Percentiles rank a stretch among this genome's conserved stretches.
These are phyloP conservation scores for Tympanopsis confertula DNA, from an alignment of 2,329 filamentous ascomycete species.

Conservation along the genomic window DNA sequence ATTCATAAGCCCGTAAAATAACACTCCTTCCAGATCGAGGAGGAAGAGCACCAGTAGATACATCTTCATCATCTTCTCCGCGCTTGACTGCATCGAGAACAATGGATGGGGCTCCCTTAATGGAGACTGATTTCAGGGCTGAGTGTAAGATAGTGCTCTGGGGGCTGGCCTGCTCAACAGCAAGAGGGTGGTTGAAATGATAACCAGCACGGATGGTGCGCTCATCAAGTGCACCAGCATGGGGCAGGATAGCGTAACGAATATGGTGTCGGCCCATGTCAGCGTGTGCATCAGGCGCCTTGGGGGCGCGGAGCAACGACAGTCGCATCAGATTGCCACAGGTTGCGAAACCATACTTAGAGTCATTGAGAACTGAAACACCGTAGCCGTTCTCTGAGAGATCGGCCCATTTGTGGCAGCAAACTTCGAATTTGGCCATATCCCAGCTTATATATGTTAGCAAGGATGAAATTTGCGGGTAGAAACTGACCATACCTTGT, in stretches of 20 bases:
- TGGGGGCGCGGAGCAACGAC: slow-evolving; percentile 73
- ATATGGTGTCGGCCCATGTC: slow-evolving; percentile 88
- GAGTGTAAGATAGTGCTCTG: slow-evolving; percentile 13
- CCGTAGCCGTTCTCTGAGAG: slow-evolving; percentile 79
- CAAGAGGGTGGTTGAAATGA: slow-evolving; percentile 78
- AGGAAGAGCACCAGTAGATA: slow-evolving; percentile 48
- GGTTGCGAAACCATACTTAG: slow-evolving; percentile 91
- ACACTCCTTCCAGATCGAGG: slow-evolving; percentile 65
- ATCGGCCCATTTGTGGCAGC: slow-evolving; percentile 89
- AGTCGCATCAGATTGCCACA: slow-evolving; percentile 81
- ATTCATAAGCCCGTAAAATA: slow-evolving; percentile 78
- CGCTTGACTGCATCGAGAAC: slow-evolving; percentile 86
- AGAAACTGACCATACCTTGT: slow-evolving; percentile 47
- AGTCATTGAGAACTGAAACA: slow-evolving; percentile 86
- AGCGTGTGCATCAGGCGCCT: slow-evolving; percentile 83
- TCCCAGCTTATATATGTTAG: slow-evolving; percentile 53
- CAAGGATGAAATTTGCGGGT: slow-evolving; percentile 1
- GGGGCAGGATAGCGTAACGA: slow-evolving; percentile 82
- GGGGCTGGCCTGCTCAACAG: slow-evolving; percentile 29
- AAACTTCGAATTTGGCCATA: slow-evolving; percentile 96
- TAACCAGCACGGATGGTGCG: slow-evolving; percentile 72
- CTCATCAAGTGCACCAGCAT: slow-evolving; percentile 59
- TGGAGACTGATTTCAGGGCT: slow-evolving; percentile 39
- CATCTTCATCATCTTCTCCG: slow-evolving; percentile 75
- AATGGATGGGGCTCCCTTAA: slow-evolving; percentile 57